Evolutionary conservation across 2,329 filamentous ascomycete genomes (phyloP).

Genomic region (Diaporthe citriasiana): DNA sequence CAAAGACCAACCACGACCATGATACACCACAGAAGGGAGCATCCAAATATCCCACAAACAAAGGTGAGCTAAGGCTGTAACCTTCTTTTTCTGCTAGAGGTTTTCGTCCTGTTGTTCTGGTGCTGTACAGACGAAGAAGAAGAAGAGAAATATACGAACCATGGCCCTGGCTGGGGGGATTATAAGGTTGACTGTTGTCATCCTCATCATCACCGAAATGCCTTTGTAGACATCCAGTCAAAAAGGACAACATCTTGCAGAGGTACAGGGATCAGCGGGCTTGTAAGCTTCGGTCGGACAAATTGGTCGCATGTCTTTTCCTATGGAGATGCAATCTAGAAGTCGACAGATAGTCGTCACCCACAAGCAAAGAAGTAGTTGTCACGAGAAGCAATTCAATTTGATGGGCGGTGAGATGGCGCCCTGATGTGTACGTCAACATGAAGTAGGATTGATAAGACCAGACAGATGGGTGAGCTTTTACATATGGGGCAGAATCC

Average conservation of each 20-base stretch:
- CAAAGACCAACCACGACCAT: not conserved
- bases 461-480: not conserved
- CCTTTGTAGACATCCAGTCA: conserved; percentile 15
- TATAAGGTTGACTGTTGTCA: not conserved
- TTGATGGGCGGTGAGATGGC: conserved; percentile 25
- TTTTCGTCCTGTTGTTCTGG: too few relatives aligned
- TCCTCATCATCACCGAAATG: conserved; percentile 10
- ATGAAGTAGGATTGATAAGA: not conserved
- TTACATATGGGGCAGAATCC: conserved; percentile 18
- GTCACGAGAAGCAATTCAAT: not conserved
- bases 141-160: not conserved
- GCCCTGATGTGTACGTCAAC: conserved; percentile 14
- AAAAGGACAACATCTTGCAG: conserved; percentile 10
- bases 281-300: too few relatives aligned
- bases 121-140: not conserved
- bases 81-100: too few relatives aligned
- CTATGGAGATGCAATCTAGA: not conserved
- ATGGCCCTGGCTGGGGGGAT: not conserved
- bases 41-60: not conserved
- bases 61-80: not conserved
- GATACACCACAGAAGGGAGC: not conserved
- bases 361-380: not conserved
- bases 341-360: not conserved
- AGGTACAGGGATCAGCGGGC: too few relatives aligned
- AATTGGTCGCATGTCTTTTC: not conserved